Base-by-base conservation (phyloP, 495 filamentous ascomycete genomes). In the Penicillium parvum region DNA sequence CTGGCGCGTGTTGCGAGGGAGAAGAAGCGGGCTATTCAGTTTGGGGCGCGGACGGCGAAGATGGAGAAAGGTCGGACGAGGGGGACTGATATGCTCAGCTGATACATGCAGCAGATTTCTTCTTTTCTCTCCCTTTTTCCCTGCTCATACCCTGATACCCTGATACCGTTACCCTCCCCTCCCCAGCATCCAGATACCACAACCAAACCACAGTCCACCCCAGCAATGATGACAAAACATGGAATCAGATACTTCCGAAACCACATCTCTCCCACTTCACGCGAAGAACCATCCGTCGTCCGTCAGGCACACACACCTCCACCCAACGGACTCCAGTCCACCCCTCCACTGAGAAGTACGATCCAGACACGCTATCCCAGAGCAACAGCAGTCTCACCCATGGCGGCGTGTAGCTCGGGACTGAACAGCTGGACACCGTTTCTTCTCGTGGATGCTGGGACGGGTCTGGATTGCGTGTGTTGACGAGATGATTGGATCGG, bases 21-120 rank as follows among this genome's bases (percentile, higher is more conserved):
- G 64, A 95, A 92, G 73, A 99, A 99, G 63, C 76, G 92, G 50
- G 92, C 92, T 10, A 88, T 91, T 37, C 88, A 95, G 61, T 95
- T 95, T 57, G 88, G 88, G 20, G 78, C 88, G 5, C 72, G 87
- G 45, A 92, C 86, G 7, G 88, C 88, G 7, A 94, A 89, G 62
- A 91, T 94, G 81, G 83, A 88, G 57, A 71, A 57, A 37, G 84
- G 88, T 9, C 79, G 69, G 46, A 80, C 72, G 10, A 89, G 84
- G 56, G 88, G 88, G 1, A 91, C 86, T 7, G 67, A 76, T 49
- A 53, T 58, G 6, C 40, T 78, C 42, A 61, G 40, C 34, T 73
- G 53, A 71, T 34, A 37, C 37, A 10, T 32, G 23, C 40, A 30
- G 41, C 9, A n/a, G n/a, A 37, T 28, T 40, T 21, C 17, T 12